Evolutionary conservation across 495 filamentous ascomycete species (phyloP).

Genomic region (Penicillium bialowiezense): DNA sequence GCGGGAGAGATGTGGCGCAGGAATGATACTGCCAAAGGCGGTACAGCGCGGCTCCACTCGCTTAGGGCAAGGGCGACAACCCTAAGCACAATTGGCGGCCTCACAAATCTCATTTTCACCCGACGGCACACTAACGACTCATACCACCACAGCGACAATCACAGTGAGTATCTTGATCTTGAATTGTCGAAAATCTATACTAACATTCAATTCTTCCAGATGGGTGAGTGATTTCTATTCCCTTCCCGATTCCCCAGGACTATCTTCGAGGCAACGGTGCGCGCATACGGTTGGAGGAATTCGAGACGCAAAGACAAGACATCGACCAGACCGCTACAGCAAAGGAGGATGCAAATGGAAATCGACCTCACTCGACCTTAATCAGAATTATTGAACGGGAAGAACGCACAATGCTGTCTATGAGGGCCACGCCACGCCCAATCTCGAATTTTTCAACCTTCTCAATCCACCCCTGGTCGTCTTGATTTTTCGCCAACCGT

Average conservation of each 20-base stretch:
- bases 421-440: not conserved
- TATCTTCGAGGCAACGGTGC: constrained; percentile 33
- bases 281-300: constrained; percentile 23
- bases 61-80: constrained; percentile 50
- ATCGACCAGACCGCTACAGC: constrained; percentile 1
- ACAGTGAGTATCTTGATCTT: constrained; percentile 45
- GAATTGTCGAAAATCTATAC: constrained; percentile 20
- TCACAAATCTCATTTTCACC: constrained; percentile 47
- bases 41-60: constrained; percentile 27
- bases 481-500: constrained; percentile 4
- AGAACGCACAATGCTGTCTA: constrained; percentile 6
- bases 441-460: constrained; percentile 23
- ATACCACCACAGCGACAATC: constrained; percentile 53
- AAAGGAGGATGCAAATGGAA: not conserved
- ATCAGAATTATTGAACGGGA: not conserved
- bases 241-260: constrained; percentile 23
- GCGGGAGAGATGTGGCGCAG: not conserved
- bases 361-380: not conserved
- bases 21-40: too few relatives aligned
- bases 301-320: constrained; percentile 13
- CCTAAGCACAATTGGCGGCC: constrained; percentile 44
- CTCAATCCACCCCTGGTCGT: constrained; percentile 5
- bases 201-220: constrained; percentile 41
- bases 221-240: constrained; percentile 50
- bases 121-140: constrained; percentile 43